A percentile compares a stretch with the other conserved stretches of the same genome.
Evolutionary conservation across 2,329 filamentous ascomycete genomes (phyloP).

Genomic region (Phoma herbarum): DNA sequence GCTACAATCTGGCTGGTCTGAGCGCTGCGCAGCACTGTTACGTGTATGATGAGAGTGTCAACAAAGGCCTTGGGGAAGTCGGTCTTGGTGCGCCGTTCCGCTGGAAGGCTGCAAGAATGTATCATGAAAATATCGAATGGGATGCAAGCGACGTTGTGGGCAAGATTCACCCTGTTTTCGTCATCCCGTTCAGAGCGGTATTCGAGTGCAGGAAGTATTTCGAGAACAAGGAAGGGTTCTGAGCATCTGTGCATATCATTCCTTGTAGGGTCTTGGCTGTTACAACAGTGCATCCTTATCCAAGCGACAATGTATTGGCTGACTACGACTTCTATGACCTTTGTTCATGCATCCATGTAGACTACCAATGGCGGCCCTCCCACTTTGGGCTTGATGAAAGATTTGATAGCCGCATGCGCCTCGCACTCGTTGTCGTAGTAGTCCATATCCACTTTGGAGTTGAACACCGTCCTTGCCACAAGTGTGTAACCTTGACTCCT

Average conservation of each 20-base stretch:
- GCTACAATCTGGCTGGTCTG: slow-evolving; percentile 87
- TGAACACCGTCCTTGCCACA: slow-evolving; percentile 70
- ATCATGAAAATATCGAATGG: slow-evolving; percentile 65
- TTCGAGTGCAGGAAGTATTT: slow-evolving; percentile 73
- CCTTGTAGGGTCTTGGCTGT: background rate
- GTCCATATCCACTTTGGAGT: slow-evolving; percentile 71
- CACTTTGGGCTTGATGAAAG: slow-evolving; percentile 38
- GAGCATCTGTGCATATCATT: slow-evolving; percentile 21
- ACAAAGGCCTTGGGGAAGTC: slow-evolving; percentile 37
- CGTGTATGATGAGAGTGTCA: slow-evolving; percentile 54
- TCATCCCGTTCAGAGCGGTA: slow-evolving; percentile 76
- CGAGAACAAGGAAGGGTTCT: slow-evolving; percentile 66
- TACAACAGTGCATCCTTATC: background rate
- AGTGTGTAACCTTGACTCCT: slow-evolving; percentile 73
- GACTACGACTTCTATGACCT: too few species aligned
- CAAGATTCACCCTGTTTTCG: slow-evolving; percentile 83
- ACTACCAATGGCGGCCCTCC: slow-evolving; percentile 39
- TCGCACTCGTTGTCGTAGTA: slow-evolving; percentile 71
- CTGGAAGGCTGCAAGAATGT: slow-evolving; percentile 57
- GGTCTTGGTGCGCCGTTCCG: slow-evolving; percentile 54
- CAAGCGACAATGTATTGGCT: background rate
- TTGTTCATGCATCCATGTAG: slow-evolving; percentile 37
- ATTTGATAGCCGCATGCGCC: slow-evolving; percentile 63
- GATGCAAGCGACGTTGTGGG: slow-evolving; percentile 74
- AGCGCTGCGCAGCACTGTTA: slow-evolving; percentile 79